Percentiles rank a stretch among this genome's conserved stretches.
Conservation (phyloP, 1,284 basidiomycete genomes). For the Fistulina hepatica region DNA sequence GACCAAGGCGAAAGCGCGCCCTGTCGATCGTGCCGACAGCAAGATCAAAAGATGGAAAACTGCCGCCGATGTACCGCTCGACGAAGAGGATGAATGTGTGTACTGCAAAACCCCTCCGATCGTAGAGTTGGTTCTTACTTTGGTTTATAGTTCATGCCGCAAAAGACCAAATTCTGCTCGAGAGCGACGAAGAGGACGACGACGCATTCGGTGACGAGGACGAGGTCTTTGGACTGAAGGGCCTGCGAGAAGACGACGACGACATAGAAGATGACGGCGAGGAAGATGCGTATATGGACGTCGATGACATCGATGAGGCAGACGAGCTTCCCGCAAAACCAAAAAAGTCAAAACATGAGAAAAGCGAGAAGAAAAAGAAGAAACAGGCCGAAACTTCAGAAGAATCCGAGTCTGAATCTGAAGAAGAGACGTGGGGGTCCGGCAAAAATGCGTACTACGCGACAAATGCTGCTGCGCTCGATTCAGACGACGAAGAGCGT, state of each 20-base stretch:
- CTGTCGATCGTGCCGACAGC: too few species aligned
- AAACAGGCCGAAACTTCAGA: constrained; percentile 10
- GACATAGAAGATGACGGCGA: constrained; percentile 40
- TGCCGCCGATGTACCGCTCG: constrained; percentile 53
- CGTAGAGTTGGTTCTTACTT: constrained; percentile 3
- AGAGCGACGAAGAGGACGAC: constrained; percentile 35
- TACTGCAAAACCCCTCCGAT: constrained; percentile 26
- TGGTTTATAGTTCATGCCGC: constrained; percentile 46
- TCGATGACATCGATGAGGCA: constrained; percentile 31
- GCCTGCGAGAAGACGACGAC: constrained; percentile 36
- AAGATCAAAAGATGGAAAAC: constrained; percentile 56
- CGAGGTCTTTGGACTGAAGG: constrained; percentile 61
- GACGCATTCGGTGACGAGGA: constrained; percentile 45
- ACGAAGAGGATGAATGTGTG: constrained; percentile 62
- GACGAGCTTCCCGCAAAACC: constrained; percentile 17
- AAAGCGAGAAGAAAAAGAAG: constrained; percentile 25
- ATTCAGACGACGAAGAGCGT: constrained; percentile 79
- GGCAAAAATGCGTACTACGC: constrained; percentile 75
- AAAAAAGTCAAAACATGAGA: constrained; percentile 29
- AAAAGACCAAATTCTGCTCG: constrained; percentile 71
- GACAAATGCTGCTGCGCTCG: constrained; percentile 68
- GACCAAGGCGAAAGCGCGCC: too few species aligned
- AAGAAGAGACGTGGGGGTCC: constrained; percentile 74
- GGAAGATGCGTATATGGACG: constrained; percentile 31
- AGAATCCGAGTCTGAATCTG: constrained; percentile 33